Base-by-base conservation (phyloP, 768 basidiomycete genomes). In the Clitopilus hobsonii region DNA sequence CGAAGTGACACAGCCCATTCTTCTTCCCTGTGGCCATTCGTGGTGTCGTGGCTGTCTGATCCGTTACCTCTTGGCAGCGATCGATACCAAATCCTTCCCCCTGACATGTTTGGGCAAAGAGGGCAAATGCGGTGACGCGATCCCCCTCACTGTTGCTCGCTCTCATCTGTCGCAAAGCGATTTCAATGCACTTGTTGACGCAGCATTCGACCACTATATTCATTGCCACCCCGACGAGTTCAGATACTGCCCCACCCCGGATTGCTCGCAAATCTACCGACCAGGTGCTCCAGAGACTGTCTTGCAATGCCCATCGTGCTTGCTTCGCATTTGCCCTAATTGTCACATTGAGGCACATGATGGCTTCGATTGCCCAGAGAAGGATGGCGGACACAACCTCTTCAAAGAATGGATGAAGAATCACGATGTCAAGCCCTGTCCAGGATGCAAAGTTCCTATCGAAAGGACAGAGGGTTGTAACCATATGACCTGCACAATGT, bases 391-490 rank as follows among this genome's bases (percentile, higher is more conserved):
- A 14, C 80, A 83, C 54, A 68, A 71, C 47, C 68, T 83, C 6
- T 89, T 89, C 75, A 70, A 77, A 52, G 76, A 79, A 56, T 93
- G 90, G 90, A 75, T 78, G 54, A 69, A 65, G 58, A 65, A 66
- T 30, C 79, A 88, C 59, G 82, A 85, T 59, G 87, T 90, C 53
- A 88, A 91, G 72, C 71, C 75, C 27, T 93, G 90, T 65, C 90
- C 90, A 1, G 78, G 78, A 0, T 93, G 90, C 71, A 79, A 79
- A 53, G 77, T 79, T 6, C 75, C 79, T 5, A 91, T 93, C 59
- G 88, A 92, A 68, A 82, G 85, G 36, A 72, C 71, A 25, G 86
- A 83, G 58, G 90, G 90, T 0, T 93, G 90, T 68, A 88, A 93
- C 69, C 90, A 93, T 66, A 83, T 93, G 77, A 84, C 81, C n/a